Percentiles rank a stretch among this genome's conserved stretches.
Evolutionary conservation across 169 alveolate genomes (phyloP).

Genomic region (Theileria sp.): DNA sequence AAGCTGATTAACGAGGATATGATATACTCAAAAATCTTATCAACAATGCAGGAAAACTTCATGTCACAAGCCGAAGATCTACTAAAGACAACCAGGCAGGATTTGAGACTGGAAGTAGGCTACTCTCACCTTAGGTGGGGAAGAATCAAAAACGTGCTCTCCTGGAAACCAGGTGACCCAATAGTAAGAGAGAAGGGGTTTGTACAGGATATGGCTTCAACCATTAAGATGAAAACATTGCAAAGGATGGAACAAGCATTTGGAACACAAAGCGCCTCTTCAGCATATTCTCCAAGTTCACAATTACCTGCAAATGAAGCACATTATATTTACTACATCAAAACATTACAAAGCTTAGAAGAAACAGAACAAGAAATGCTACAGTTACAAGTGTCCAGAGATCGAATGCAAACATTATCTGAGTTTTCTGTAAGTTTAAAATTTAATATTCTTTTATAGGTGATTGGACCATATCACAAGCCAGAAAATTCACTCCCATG

Average conservation of each 20-base stretch:
- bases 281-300: conserved; percentile 16
- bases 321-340: conserved; percentile 56
- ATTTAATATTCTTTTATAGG: conserved; percentile 2
- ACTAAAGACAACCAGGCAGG: conserved; percentile 60
- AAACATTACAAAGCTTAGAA: conserved; percentile 45
- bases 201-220: conserved; percentile 52
- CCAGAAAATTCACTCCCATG: conserved; percentile 58
- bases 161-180: conserved; percentile 61
- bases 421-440: conserved; percentile 55
- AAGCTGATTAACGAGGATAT: conserved; percentile 48
- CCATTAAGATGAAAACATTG: conserved; percentile 41
- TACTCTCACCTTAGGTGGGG: conserved; percentile 58
- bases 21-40: conserved; percentile 30
- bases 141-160: conserved; percentile 43
- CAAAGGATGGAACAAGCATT: conserved; percentile 54
- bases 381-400: conserved; percentile 54
- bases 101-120: conserved; percentile 58
- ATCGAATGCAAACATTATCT: conserved; percentile 56
- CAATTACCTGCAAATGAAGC: conserved; percentile 40
- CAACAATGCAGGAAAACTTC: conserved; percentile 57
- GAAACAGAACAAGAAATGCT: conserved; percentile 48
- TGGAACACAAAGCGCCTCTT: conserved; percentile 27
- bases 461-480: conserved; percentile 47
- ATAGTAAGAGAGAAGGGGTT: conserved; percentile 61
- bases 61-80: conserved; percentile 55